These are phyloP conservation scores for Lodderomyces orthopsilosis DNA, from an alignment of 1,139 yeast species.

Conservation along the genomic window DNA sequence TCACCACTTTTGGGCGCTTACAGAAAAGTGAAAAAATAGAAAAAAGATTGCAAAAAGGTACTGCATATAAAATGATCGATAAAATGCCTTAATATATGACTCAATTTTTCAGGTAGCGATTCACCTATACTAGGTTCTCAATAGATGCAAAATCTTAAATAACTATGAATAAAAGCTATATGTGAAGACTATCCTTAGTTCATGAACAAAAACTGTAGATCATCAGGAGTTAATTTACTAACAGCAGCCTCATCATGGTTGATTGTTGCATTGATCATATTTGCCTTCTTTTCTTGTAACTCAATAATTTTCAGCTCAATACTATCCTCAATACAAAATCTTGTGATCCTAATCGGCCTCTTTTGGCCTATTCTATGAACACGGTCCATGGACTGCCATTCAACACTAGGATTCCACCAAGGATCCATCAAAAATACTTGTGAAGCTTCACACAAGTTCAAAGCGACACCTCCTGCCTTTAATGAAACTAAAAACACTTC, in stretches of 20 bases:
- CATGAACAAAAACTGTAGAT: slow-evolving; percentile 87
- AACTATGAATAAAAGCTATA: too few relatives aligned
- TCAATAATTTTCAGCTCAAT: slow-evolving; percentile 95
- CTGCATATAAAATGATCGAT: neutral
- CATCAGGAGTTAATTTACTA: slow-evolving; percentile 84
- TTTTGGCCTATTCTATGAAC: slow-evolving; percentile 97
- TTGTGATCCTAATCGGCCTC: slow-evolving; percentile 89
- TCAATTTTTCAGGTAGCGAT: slow-evolving; percentile 1
- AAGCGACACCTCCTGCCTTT: slow-evolving; percentile 98
- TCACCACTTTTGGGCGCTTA: neutral
- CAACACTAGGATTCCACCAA: slow-evolving; percentile 99
- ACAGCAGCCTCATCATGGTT: slow-evolving; percentile 91
- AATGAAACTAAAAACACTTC: slow-evolving; percentile 92
- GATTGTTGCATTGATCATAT: slow-evolving; percentile 95
- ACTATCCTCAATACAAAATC: slow-evolving; percentile 92
- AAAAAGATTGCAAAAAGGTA: slow-evolving; percentile 1
- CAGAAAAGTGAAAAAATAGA: neutral
- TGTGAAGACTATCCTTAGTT: slow-evolving; percentile 46
- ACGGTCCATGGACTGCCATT: slow-evolving; percentile 98
- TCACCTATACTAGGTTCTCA: neutral
- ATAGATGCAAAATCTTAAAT: neutral
- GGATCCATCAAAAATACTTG: slow-evolving; percentile 95
- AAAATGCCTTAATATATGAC: neutral
- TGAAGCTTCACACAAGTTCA: slow-evolving; percentile 93
- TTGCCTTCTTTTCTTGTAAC: slow-evolving; percentile 93